phyloP scores from a whole-genome alignment of 768 basidiomycete genomes.

The Suillus fuscotomentosus region DNA sequence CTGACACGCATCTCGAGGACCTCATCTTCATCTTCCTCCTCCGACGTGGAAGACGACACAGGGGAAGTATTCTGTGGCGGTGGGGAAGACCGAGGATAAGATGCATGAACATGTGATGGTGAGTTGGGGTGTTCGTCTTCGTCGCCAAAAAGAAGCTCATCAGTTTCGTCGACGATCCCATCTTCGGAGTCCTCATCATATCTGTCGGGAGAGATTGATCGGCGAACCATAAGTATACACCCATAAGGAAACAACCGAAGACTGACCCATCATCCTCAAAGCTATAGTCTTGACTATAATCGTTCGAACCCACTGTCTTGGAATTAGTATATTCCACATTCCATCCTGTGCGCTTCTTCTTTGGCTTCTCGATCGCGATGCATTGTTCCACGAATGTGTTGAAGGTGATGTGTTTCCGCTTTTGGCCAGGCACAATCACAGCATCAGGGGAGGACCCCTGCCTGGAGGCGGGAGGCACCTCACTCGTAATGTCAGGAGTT shows the following conservation, averaged over 20 bases:
- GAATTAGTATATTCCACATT: slow-evolving; percentile 23
- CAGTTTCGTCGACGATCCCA: slow-evolving; percentile 49
- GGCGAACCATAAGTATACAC: not conserved
- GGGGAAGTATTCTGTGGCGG: slow-evolving; percentile 23
- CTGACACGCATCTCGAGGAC: slow-evolving; percentile 63
- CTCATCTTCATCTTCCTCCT: slow-evolving; percentile 51
- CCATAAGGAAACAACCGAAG: not conserved
- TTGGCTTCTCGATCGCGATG: slow-evolving; percentile 84
- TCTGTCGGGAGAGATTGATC: slow-evolving; percentile 31
- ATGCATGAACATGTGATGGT: slow-evolving; percentile 1
- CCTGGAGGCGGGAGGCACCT: slow-evolving; percentile 10
- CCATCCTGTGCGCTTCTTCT: slow-evolving; percentile 29
- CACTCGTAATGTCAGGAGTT: slow-evolving; percentile 6
- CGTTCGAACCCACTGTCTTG: slow-evolving; percentile 11
- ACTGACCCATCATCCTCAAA: slow-evolving; percentile 67
- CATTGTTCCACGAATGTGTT: slow-evolving; percentile 98
- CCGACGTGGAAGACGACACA: slow-evolving; percentile 33
- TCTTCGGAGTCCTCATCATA: slow-evolving; percentile 73
- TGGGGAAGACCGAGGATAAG: slow-evolving; percentile 23
- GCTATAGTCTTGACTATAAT: slow-evolving; percentile 27
- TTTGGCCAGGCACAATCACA: slow-evolving; percentile 27
- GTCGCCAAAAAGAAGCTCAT: slow-evolving; percentile 31
- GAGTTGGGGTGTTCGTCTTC: slow-evolving; percentile 19
- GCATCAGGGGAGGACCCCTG: slow-evolving; percentile 18
- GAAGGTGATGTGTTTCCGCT: slow-evolving; percentile 93